Evolutionary conservation across 2,329 filamentous ascomycete species (phyloP).

Genomic region (Stagonosporopsis tanaceti): DNA sequence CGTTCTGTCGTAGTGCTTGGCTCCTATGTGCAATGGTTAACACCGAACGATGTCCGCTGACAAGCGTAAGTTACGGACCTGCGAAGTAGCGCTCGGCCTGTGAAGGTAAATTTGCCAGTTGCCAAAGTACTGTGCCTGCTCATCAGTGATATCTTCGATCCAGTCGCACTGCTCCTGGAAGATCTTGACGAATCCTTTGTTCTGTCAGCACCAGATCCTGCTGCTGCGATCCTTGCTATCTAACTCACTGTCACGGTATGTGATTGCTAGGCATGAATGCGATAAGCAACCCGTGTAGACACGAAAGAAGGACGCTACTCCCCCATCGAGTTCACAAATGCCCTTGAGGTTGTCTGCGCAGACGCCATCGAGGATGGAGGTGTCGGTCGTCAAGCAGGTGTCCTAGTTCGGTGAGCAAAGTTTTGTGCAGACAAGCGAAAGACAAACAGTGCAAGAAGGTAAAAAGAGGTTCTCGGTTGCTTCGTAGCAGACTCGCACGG

Average conservation of each 20-base stretch:
- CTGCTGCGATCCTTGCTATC: not conserved
- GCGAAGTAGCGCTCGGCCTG: not conserved
- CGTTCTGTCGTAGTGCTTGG: not conserved
- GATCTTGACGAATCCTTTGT: not conserved
- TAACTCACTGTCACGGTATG: not conserved
- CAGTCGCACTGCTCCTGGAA: conserved; percentile 4
- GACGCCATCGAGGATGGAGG: not conserved
- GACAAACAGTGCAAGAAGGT: not conserved
- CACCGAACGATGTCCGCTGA: no score
- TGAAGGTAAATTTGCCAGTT: not conserved
- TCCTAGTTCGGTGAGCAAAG: not conserved
- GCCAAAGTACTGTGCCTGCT: not conserved
- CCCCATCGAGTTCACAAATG: conserved; percentile 5
- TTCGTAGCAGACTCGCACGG: not conserved
- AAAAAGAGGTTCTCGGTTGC: not conserved
- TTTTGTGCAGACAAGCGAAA: no score
- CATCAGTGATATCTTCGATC: not conserved
- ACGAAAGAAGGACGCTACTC: conserved; percentile 3
- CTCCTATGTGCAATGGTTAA: not conserved
- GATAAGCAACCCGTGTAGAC: not conserved
- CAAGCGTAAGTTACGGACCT: not conserved
- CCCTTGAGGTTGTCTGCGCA: conserved; percentile 9
- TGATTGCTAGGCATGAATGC: not conserved
- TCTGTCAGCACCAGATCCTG: not conserved
- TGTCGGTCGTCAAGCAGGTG: not conserved